Evolutionary conservation across 2,329 filamentous ascomycete genomes (phyloP).

Genomic region (Chaetomiaceae sp.): DNA sequence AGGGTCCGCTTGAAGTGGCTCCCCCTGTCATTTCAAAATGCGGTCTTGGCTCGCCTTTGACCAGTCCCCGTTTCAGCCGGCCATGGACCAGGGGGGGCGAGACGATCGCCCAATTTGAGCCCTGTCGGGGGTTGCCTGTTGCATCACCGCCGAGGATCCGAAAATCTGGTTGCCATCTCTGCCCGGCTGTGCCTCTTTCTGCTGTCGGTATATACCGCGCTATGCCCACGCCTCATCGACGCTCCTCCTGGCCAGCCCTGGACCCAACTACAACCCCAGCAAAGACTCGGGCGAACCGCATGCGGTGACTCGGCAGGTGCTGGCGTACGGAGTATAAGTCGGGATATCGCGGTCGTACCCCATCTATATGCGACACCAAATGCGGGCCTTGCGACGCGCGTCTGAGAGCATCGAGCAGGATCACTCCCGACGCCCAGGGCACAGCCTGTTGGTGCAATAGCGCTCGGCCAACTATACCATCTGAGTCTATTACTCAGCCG

Average conservation of each 20-base stretch:
- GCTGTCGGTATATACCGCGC: background rate
- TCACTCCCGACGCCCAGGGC: background rate
- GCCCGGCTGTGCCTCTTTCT: background rate
- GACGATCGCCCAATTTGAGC: conserved; percentile 27
- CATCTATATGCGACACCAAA: conserved; percentile 28
- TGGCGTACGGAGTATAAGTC: conserved; percentile 9
- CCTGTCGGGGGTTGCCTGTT: conserved; percentile 19
- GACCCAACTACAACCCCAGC: conserved; percentile 1
- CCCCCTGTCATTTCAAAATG: conserved; percentile 23
- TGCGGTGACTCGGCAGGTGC: background rate
- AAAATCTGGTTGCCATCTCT: conserved; percentile 6
- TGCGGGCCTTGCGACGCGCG: conserved; percentile 25
- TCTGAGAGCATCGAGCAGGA: conserved; percentile 17
- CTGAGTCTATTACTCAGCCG: conserved; percentile 2
- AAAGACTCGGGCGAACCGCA: conserved; percentile 8
- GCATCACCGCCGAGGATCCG: conserved; percentile 13
- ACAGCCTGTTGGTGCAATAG: conserved; percentile 8
- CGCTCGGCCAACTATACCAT: conserved; percentile 14
- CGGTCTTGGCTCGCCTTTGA: conserved; percentile 23
- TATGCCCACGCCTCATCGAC: background rate
- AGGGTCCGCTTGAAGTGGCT: conserved; percentile 2
- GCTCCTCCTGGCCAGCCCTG: conserved; percentile 2
- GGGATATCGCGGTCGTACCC: conserved; percentile 12
- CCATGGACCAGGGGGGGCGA: conserved; percentile 21
- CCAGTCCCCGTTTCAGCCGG: conserved; percentile 29